Evolutionary conservation across 2,329 filamentous ascomycete genomes (phyloP).

Genomic region (Aspergillus awamori): DNA sequence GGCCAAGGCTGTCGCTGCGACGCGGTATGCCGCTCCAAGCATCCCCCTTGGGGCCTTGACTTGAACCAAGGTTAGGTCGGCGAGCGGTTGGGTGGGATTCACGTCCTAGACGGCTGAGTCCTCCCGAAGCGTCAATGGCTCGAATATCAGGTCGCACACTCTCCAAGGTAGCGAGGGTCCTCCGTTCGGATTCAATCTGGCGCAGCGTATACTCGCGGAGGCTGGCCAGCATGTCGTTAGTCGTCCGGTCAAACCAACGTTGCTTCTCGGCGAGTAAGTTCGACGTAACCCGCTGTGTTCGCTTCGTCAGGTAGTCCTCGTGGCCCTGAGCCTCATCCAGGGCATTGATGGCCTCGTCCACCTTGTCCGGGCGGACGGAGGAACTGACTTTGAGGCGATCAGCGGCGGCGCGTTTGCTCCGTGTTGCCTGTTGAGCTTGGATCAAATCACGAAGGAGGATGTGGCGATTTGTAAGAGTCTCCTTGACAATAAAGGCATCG

Average conservation of each 20-base stretch:
- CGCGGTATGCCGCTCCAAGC: constrained; percentile 94
- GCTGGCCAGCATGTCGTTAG: constrained; percentile 77
- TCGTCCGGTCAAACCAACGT: constrained; percentile 85
- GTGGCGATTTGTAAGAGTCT: constrained; percentile 95
- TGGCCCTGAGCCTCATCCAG: constrained; percentile 84
- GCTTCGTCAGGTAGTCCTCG: constrained; percentile 79
- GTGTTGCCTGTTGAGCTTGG: constrained; percentile 83
- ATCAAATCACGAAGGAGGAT: constrained; percentile 91
- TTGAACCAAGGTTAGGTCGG: constrained; percentile 76
- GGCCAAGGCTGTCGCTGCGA: constrained; percentile 73
- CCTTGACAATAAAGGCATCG: constrained; percentile 97
- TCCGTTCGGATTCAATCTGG: constrained; percentile 92
- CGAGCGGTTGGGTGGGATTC: constrained; percentile 79
- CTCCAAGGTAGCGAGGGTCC: constrained; percentile 89
- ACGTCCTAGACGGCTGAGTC: constrained; percentile 83
- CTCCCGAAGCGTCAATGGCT: constrained; percentile 86
- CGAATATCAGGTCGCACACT: constrained; percentile 90
- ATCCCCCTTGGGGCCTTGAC: constrained; percentile 96
- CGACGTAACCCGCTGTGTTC: constrained; percentile 84
- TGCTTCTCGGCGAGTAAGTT: constrained; percentile 88
- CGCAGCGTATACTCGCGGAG: constrained; percentile 91
- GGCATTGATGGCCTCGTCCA: constrained; percentile 92
- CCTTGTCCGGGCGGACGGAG: constrained; percentile 89
- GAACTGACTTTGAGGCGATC: constrained; percentile 86
- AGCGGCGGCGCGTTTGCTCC: constrained; percentile 79